phyloP scores from a whole-genome alignment of 495 filamentous ascomycete species.

The Choiromyces venosus region DNA sequence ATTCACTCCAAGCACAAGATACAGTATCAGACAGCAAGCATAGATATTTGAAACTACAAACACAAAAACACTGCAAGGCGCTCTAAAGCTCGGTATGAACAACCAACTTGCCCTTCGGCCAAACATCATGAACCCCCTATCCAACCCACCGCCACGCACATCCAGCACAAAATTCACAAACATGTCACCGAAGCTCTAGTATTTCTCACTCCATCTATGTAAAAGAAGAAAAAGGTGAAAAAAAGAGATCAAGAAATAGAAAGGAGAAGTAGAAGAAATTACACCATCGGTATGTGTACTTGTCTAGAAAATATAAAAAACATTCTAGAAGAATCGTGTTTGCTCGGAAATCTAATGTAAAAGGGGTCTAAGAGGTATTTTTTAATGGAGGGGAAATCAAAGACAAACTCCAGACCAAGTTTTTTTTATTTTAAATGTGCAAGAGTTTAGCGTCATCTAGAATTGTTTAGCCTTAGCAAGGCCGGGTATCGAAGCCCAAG shows the following conservation, averaged over 20 bases:
- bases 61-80: too few species aligned
- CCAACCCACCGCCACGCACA: too few species aligned
- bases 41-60: too few species aligned
- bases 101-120: too few species aligned
- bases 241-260: too few species aligned
- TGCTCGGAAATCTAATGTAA: slow-evolving; percentile 5
- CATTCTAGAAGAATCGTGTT: neutral
- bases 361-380: slow-evolving; percentile 4
- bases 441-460: slow-evolving; percentile 42
- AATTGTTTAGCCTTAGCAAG: slow-evolving; percentile 29
- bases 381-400: too few species aligned
- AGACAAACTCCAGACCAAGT: slow-evolving; percentile 27
- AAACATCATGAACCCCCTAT: too few species aligned
- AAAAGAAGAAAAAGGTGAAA: neutral
- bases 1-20: too few species aligned
- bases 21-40: too few species aligned
- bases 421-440: slow-evolving; percentile 32
- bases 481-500: slow-evolving; percentile 46
- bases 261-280: neutral
- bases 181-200: neutral
- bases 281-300: neutral
- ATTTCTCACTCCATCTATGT: neutral
- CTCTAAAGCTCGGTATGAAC: too few species aligned
- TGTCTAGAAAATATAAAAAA: neutral
- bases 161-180: too few species aligned